Evolutionary conservation across 1,284 basidiomycete genomes (phyloP), one percentile per base, ranked within the genome.

Genomic region (Fomitopsis betulina): DNA sequence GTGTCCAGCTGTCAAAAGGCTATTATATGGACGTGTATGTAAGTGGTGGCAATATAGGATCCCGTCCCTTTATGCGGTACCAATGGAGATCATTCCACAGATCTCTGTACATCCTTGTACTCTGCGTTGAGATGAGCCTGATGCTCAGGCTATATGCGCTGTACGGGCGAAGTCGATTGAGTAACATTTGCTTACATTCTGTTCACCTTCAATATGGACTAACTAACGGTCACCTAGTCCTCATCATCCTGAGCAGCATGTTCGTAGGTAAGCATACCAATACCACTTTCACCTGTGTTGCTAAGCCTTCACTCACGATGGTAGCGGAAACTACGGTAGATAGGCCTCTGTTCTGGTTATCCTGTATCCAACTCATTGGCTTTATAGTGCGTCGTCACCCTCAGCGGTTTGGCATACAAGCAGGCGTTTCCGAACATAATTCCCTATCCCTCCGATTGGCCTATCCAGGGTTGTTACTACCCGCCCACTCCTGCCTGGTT

Each of bases 81-180:
- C 21, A 1, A 51, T 35, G 49, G 21, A 51, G 13, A 13, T 25
- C 49, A 19, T 17, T 10, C 40, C 17, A 9, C 9, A 51, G 49
- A 35, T 35, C 49, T 9, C n/a, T 37, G 6, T 51, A 21, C 9
- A 51, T 19, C 32, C 49, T 58, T 10, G 30, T 58, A 17, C 51
- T 49, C 15, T 54, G 57, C 37, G 57, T 54, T 21, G 57, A 58
- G 43, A 9, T 58, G 15, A 54, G 57, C 51, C 56, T 57, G 13
- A 53, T 53, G 50, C 38, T 57, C 19, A 23, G 51, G 33, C 3
- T 57, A n/a, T 56, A 56, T n/a, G 55, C 55, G 17, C 23, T 57
- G 21, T 57, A 57, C 30, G 51, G 17, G 27, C 23, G 47, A 19
- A 57, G 37, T 53, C 37, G 50, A 35, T 23, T 35, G 17, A 23